Conservation (phyloP, 129 eudicot genomes). For the Apium graveolens region DNA sequence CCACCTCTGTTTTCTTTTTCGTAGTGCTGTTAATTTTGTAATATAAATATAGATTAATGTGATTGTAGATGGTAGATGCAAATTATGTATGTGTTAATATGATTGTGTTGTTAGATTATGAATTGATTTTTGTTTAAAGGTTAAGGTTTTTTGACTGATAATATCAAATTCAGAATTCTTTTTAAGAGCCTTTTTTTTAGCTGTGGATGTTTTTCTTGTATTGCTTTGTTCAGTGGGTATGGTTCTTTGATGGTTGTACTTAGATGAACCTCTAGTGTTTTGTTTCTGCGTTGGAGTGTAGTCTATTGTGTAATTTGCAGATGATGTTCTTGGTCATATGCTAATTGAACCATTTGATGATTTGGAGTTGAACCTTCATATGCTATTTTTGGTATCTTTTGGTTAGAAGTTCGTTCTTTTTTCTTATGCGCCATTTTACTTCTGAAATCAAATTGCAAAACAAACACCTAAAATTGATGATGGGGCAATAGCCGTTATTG, state of each 20-base stretch:
- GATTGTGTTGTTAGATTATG: neutral
- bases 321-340: neutral
- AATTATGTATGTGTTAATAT: neutral
- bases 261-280: neutral
- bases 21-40: too few relatives aligned
- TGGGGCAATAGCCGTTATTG: slow-evolving; percentile 76
- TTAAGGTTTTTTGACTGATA: neutral
- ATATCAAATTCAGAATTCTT: neutral
- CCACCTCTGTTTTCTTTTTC: too few relatives aligned
- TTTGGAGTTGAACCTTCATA: neutral
- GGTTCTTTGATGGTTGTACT: neutral
- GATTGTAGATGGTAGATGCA: too few relatives aligned
- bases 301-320: neutral
- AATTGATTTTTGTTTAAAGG: neutral
- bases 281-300: neutral
- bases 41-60: too few relatives aligned
- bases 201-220: neutral
- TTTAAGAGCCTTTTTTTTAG: neutral
- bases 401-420: neutral
- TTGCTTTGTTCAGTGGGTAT: neutral
- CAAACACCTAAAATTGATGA: slow-evolving; percentile 69
- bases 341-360: neutral
- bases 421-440: neutral
- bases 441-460: neutral
- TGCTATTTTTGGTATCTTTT: neutral